Base-by-base conservation (phyloP, 306 rosid species). In the Cucumis melo region DNA sequence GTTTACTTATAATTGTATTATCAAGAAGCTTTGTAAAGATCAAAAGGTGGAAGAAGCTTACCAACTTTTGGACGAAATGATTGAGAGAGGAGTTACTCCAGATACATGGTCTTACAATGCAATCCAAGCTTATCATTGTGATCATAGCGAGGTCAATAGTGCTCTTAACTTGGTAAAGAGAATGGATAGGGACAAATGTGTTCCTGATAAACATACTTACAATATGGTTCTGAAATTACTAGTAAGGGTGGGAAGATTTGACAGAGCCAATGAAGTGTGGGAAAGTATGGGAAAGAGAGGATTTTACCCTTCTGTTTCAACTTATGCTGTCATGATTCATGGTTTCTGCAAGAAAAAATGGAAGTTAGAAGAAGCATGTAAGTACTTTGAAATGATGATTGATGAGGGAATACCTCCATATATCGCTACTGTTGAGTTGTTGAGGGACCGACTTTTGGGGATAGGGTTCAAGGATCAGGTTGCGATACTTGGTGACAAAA, bases 331-430 rank as follows among this genome's bases (percentile, higher is more conserved):
- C 74, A 84, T 93, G 96, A 75, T 91, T 79, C 98, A 91, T 82
- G 93, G 91, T 61, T 80, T 91, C 48, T 86, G 88, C 67, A 88
- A 86, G 80, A 93, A 90, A 84, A 93, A 87, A 81, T 89, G 88
- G 34, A 93, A 90, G 80, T 77, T 90, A 51, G 97, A 91, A 83
- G 96, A 90, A 78, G 97, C 96, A 44, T 84, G 91, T 54, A 87
- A 88, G 73, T 93, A 91, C 87, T 90, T 91, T 81, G 94, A 86
- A 88, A 82, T 77, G 77, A 93, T 93, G 98, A 73, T 93, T 38
- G 96, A 93, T 71, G 97, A 91, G 84, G 96, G 97, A 80, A 86
- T 91, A 79, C 98, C 97, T 2, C 96, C 93, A 71, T 91, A 91
- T 81, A 74, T 81, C 74, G 81, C 91, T 48, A 93, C 94, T 0